Conservation (phyloP, 2,329 filamentous ascomycete genomes). For the Pyrenochaeta sp. region DNA sequence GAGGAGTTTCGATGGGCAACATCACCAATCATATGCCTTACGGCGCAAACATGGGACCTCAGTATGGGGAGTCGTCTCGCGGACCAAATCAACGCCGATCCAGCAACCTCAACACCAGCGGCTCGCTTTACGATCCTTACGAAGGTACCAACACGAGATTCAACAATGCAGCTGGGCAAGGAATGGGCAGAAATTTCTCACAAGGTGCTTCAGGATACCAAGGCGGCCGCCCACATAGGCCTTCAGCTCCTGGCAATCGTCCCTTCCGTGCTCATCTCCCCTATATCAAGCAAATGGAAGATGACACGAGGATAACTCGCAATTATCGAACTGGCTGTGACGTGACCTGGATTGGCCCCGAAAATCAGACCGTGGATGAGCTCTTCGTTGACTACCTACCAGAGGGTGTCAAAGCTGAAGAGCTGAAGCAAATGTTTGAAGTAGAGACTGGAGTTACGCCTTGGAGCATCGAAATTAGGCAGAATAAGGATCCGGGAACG, state of each 20-base stretch:
- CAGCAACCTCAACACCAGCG: constrained; percentile 2
- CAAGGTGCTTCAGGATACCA: constrained; percentile 19
- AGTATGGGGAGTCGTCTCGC: constrained; percentile 16
- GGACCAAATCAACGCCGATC: constrained; percentile 6
- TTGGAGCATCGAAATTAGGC: constrained; percentile 3
- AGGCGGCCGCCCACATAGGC: constrained; percentile 26
- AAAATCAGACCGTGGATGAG: constrained; percentile 33
- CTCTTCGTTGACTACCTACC: constrained; percentile 37
- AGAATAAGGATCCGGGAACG: constrained; percentile 9
- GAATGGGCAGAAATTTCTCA: constrained; percentile 18
- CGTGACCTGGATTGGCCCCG: constrained; percentile 39
- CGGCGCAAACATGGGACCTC: constrained; percentile 8
- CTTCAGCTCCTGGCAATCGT: constrained; percentile 21
- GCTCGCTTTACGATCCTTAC: constrained; percentile 38
- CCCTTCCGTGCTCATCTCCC: too few relatives aligned
- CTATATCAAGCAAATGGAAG: constrained; percentile 9
- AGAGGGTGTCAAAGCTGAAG: constrained; percentile 12
- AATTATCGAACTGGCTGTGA: constrained; percentile 32
- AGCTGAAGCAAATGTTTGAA: constrained; percentile 28
- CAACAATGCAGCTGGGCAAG: constrained; percentile 15
- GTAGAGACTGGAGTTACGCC: constrained; percentile 15
- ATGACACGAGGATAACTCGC: constrained; percentile 24
- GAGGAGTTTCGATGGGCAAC: constrained; percentile 30
- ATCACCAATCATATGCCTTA: constrained; percentile 37
- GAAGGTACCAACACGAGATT: constrained; percentile 30